Conservation (phyloP, 305 asterid genomes). For the Rubia balearica region DNA sequence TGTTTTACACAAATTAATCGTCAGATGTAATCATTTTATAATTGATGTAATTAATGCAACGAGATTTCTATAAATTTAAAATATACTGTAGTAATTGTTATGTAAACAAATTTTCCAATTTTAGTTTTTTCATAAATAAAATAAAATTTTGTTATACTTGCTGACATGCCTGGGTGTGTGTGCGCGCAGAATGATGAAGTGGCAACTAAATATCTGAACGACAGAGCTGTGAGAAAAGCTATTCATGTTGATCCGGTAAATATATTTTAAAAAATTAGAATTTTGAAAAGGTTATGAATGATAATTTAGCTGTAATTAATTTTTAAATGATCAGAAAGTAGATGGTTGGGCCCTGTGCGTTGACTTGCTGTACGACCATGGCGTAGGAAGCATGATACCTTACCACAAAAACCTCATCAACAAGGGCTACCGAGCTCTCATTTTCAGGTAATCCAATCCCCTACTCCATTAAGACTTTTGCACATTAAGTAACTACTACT, state of each 20-base stretch:
- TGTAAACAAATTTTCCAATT: too few species aligned
- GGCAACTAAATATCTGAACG: slow-evolving; percentile 50
- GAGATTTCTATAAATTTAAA: too few species aligned
- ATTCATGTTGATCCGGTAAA: slow-evolving; percentile 45
- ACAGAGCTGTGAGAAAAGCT: slow-evolving; percentile 38
- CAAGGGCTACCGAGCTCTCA: slow-evolving; percentile 43
- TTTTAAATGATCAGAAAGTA: slow-evolving; percentile 27
- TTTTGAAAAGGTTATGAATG: too few species aligned
- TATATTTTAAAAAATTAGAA: background rate
- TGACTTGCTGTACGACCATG: slow-evolving; percentile 21
- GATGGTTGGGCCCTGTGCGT: slow-evolving; percentile 41
- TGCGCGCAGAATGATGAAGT: slow-evolving; percentile 35
- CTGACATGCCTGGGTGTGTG: background rate
- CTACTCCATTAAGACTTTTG: too few species aligned
- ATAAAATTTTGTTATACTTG: background rate
- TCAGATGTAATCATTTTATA: too few species aligned
- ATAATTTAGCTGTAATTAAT: background rate
- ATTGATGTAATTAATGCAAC: too few species aligned
- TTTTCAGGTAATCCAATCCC: slow-evolving; percentile 33
- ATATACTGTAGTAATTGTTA: too few species aligned
- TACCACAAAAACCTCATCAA: slow-evolving; percentile 45
- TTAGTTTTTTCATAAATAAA: too few species aligned
- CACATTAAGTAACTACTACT: too few species aligned
- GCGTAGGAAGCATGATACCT: slow-evolving; percentile 50
- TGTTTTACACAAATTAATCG: too few species aligned